Percentiles rank a stretch among this genome's conserved stretches.
Evolutionary conservation across 75 land plant species (phyloP).

Genomic region (Cryptomeria japonica): DNA sequence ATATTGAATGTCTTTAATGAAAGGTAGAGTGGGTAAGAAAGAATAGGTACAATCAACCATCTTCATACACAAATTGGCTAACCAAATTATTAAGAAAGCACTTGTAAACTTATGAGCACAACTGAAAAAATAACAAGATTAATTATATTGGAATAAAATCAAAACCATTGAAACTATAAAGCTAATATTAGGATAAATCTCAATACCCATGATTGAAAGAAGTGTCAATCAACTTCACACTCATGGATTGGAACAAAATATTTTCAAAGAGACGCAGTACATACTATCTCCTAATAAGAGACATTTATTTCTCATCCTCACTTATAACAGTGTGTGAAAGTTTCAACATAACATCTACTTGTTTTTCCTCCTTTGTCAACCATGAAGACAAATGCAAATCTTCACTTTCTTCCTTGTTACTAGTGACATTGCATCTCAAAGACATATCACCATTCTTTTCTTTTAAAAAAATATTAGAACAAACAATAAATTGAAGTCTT

Average conservation of each 20-base stretch:
- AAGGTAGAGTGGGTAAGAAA: no score
- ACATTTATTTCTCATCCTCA: slow-evolving; percentile 13
- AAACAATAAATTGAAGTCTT: background rate
- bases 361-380: slow-evolving; percentile 59
- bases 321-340: slow-evolving; percentile 29
- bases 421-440: slow-evolving; percentile 13
- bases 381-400: slow-evolving; percentile 38
- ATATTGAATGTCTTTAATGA: no score
- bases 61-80: no score
- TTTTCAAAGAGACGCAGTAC: background rate
- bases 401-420: slow-evolving; percentile 27
- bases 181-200: background rate
- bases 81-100: no score
- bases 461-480: background rate
- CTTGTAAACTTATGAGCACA: no score
- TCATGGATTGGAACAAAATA: background rate
- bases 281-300: background rate
- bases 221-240: background rate
- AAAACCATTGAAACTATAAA: background rate
- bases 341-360: slow-evolving; percentile 34
- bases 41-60: no score
- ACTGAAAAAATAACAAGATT: no score
- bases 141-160: background rate
- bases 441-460: slow-evolving; percentile 22
- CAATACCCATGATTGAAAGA: background rate